Conservation (phyloP, 1,139 yeast genomes). For the Kluyveromyces sp. region DNA sequence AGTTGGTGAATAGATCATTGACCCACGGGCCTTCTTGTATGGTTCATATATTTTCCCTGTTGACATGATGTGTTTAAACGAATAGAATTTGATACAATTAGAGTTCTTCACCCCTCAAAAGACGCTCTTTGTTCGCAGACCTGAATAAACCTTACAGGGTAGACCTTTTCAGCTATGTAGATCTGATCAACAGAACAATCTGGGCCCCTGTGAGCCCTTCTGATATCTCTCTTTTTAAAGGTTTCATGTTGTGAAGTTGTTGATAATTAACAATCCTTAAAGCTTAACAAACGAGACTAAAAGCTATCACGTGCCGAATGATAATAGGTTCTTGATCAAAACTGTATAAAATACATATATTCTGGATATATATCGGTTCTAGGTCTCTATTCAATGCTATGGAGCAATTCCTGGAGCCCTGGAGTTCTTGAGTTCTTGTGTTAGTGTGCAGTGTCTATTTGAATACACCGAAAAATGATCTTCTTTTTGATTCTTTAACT, state of each 20-base stretch:
- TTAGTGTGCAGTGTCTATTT: conserved; percentile 6
- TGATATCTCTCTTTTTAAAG: background rate
- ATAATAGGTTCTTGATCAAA: no score
- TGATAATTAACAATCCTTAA: background rate
- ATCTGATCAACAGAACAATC: background rate
- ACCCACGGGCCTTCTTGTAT: conserved; percentile 12
- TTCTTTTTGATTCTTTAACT: conserved; percentile 20
- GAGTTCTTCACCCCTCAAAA: no score
- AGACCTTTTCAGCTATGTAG: no score
- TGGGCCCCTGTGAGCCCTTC: no score
- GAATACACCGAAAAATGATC: conserved; percentile 23
- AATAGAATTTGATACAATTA: no score
- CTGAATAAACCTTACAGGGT: no score
- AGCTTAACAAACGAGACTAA: background rate
- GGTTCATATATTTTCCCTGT: conserved; percentile 5
- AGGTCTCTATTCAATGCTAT: no score
- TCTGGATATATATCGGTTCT: background rate
- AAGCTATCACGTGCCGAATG: background rate
- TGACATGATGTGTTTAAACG: background rate
- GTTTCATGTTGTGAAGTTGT: conserved; percentile 1
- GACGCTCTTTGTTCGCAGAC: no score
- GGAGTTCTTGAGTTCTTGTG: background rate
- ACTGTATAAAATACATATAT: background rate
- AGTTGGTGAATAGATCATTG: conserved; percentile 14
- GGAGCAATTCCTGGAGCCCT: no score